Base-by-base conservation (phyloP, 2,329 filamentous ascomycete genomes). In the Stachybotrys echinatus region DNA sequence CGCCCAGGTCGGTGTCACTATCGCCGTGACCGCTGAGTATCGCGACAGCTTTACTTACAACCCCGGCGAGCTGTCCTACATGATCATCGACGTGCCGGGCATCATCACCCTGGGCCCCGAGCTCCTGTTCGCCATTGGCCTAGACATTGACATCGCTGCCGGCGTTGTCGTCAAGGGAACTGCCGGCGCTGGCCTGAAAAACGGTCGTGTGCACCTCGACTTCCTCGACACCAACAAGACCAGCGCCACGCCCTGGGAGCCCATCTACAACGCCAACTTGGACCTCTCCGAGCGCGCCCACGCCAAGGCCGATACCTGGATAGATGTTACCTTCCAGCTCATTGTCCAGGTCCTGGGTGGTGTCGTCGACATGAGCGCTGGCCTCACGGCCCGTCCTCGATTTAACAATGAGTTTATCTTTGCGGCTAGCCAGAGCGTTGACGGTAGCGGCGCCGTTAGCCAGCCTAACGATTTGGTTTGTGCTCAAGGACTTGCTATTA, bases 121-220 rank as follows among this genome's bases (percentile, higher is more conserved):
- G 23, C 56, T 74, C 21, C 62, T 56, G 6, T 71, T 72, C 53
- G 61, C 55, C 5, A 57, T 74, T 43, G 69, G 66, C n/a, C 62
- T 66, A 10, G 64, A 70, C 42, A 46, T 73, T 12, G 63, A 61
- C 17, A 58, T 61, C n/a, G 61, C 60, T 7, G 68, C 61, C n/a
- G 60, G 63, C 2, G 58, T 69, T 8, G 57, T 59, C 7, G 54
- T 68, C 27, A 60, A 56, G 1, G 61, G 65, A 7, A 64, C 62
- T 2, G 50, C 70, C 7, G 59, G 59, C n/a, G 56, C 69, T 31
- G 52, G 54, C 7, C 56, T 72, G 19, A 60, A 59, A 12, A 58
- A 66, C 23, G 70, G 66, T 42, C 69, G 64, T 43, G 62, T 69
- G 14, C 70, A 73, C 57, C 51, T 73, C 19, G 69, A 73, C 52